Conservation (phyloP, 371 early-diverging fungal genomes). For the Paramicrosporidium saccamoebae region DNA sequence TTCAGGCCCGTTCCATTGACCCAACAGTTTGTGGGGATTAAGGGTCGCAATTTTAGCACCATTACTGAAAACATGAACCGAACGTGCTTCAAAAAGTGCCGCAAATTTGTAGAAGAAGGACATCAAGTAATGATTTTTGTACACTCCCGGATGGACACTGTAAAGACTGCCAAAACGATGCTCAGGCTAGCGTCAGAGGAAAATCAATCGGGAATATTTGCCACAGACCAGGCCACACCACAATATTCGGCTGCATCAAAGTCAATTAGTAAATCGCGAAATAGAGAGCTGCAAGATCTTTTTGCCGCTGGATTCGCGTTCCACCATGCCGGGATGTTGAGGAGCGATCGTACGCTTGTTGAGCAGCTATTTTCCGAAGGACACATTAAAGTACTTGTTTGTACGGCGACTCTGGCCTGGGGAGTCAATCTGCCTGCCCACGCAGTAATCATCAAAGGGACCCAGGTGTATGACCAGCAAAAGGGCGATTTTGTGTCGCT, state of each 20-base stretch:
- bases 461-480: conserved; percentile 74
- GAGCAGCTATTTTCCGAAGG: conserved; percentile 76
- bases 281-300: conserved; percentile 53
- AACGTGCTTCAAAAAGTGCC: conserved; percentile 53
- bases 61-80: conserved; percentile 31
- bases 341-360: conserved; percentile 50
- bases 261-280: conserved; percentile 21
- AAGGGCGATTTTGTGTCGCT: conserved; percentile 71
- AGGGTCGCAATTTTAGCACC: conserved; percentile 36
- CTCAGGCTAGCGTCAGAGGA: conserved; percentile 28
- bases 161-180: conserved; percentile 53
- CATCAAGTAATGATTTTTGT: conserved; percentile 98
- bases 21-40: conserved; percentile 71
- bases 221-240: conserved; percentile 5
- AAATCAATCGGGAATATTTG: background rate
- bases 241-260: conserved; percentile 9
- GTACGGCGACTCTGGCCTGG: conserved; percentile 98
- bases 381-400: conserved; percentile 56
- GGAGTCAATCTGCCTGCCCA: conserved; percentile 98
- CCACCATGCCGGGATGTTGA: conserved; percentile 92
- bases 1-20: conserved; percentile 82
- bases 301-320: conserved; percentile 57
- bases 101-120: conserved; percentile 26
- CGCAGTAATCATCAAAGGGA: conserved; percentile 94
- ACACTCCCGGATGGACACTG: conserved; percentile 83